Conservation (phyloP, 2,329 filamentous ascomycete species). For the Trichophyton simii region DNA sequence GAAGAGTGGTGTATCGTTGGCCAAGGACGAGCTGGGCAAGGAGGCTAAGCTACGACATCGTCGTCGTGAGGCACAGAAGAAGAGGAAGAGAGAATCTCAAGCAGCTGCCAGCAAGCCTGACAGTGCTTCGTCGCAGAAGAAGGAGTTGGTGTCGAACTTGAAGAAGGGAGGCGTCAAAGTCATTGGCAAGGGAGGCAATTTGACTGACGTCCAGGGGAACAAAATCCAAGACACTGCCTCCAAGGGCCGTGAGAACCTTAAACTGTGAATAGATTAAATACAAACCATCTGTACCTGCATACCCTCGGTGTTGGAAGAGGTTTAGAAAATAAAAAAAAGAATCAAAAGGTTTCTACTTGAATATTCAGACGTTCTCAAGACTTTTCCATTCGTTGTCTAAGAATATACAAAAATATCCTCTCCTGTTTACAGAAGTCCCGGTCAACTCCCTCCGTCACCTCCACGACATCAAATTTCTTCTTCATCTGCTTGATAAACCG, state of each 20-base stretch:
- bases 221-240: slow-evolving; percentile 41
- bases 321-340: neutral
- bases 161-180: slow-evolving; percentile 83
- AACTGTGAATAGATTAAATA: slow-evolving; percentile 20
- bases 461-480: slow-evolving; percentile 52
- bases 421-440: slow-evolving; percentile 25
- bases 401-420: slow-evolving; percentile 29
- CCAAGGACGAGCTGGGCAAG: slow-evolving; percentile 72
- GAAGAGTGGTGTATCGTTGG: slow-evolving; percentile 64
- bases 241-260: slow-evolving; percentile 23
- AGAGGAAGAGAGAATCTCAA: slow-evolving; percentile 42
- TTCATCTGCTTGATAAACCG: slow-evolving; percentile 60
- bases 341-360: neutral
- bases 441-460: slow-evolving; percentile 45
- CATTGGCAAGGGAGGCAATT: slow-evolving; percentile 77
- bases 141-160: slow-evolving; percentile 51
- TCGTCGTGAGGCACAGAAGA: slow-evolving; percentile 73
- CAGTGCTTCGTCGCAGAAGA: slow-evolving; percentile 33
- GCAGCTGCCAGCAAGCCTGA: slow-evolving; percentile 36
- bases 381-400: slow-evolving; percentile 13
- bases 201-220: slow-evolving; percentile 72
- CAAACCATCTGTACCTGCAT: neutral
- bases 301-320: neutral
- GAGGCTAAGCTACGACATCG: slow-evolving; percentile 71
- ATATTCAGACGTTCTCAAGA: neutral